Evolutionary conservation across 129 eudicot genomes (phyloP).

Genomic region (Pittosporum tobira): DNA sequence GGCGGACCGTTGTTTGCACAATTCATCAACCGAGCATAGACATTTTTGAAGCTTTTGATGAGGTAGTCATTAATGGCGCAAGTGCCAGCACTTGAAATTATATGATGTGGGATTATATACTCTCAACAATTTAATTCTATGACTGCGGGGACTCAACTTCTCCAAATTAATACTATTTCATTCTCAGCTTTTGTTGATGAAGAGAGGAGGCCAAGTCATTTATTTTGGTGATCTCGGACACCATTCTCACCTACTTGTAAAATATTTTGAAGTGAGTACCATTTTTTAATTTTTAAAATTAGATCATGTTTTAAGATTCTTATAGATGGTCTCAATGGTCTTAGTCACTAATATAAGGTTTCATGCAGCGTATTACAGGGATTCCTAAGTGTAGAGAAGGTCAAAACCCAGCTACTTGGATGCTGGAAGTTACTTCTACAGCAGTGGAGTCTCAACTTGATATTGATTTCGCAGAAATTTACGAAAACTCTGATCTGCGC

Average conservation of each 20-base stretch:
- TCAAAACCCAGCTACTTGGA: constrained; percentile 77
- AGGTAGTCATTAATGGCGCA: constrained; percentile 46
- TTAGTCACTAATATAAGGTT: neutral
- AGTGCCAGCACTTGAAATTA: too few species aligned
- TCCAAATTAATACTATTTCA: neutral
- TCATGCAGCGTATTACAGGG: constrained; percentile 47
- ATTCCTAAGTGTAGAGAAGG: constrained; percentile 53
- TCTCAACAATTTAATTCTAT: neutral
- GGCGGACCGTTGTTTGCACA: constrained; percentile 84
- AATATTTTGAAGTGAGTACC: constrained; percentile 61
- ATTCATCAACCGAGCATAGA: constrained; percentile 87
- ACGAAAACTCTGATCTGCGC: constrained; percentile 43
- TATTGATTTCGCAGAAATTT: constrained; percentile 50
- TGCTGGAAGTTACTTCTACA: constrained; percentile 44
- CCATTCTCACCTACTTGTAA: constrained; percentile 43
- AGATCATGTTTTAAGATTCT: too few species aligned
- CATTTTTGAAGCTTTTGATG: constrained; percentile 88
- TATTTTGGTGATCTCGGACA: constrained; percentile 70
- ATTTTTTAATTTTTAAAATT: too few species aligned
- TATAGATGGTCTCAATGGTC: too few species aligned
- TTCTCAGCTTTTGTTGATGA: constrained; percentile 64
- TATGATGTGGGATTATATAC: too few species aligned
- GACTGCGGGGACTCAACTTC: neutral
- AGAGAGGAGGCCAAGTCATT: constrained; percentile 73
- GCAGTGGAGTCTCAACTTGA: constrained; percentile 35